Base-by-base conservation (phyloP, 768 basidiomycete genomes). In the Suillus brevipes region DNA sequence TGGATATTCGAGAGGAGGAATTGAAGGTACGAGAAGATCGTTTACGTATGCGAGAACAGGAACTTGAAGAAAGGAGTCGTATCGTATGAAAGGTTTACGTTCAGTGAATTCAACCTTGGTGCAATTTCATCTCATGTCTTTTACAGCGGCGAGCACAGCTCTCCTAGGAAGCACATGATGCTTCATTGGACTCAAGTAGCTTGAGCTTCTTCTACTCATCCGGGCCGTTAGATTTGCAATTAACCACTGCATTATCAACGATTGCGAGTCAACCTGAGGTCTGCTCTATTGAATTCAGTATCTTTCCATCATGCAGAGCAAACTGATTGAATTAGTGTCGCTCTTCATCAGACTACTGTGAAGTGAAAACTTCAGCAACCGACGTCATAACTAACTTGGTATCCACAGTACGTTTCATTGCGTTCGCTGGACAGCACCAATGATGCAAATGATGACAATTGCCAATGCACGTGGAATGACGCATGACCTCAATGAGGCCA, bases 1-100 rank as follows among this genome's bases (percentile, higher is more conserved):
- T 61, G n/a, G 59, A 38, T 53, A 58, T 38, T 25, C 43, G 53
- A 59, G 25, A 61, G 20, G 53, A 38, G 6, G 55, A 61, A 14
- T 16, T 61, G 60, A 55, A 61, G 36, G 60, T 58, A 40, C 57
- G 57, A 58, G 57, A 40, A 38, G 37, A 58, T 28, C 57, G 25
- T 25, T 58, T 58, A 10, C 25, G 25, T 4, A 12, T 16, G 16
- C 37, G 23, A 58, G 57, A 58, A n/a, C 25, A 40, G 57, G 38
- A 58, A 58, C 56, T 58, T 6, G 56, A 58, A 40, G 57, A 58
- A 58, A 58, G 37, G 37, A 58, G 37, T 25, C 9, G n/a, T 4
- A 23, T 10, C 4, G 4, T 18, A 38, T 57, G 37, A 57, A 38
- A 38, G 23, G 56, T 38, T 25, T n/a, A 20, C 52, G 31, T 20